These are phyloP conservation scores for Jaapia argillacea DNA, from an alignment of 768 basidiomycete genomes.

Conservation along the genomic window DNA sequence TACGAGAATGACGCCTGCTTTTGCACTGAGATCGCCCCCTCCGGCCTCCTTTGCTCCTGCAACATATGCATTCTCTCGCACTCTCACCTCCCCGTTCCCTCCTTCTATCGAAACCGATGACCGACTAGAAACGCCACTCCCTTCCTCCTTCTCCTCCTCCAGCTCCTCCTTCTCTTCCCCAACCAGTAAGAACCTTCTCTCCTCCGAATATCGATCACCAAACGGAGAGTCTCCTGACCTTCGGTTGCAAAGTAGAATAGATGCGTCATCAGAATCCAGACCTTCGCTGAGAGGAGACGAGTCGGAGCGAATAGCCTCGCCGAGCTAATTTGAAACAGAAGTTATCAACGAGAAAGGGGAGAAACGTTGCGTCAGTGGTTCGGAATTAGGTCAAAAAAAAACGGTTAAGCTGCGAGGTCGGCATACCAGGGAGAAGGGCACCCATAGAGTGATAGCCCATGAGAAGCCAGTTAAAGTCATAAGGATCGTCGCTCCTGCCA, in stretches of 20 bases:
- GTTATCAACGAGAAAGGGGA: constrained; percentile 76
- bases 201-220: constrained; percentile 20
- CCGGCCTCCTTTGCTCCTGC: too few species aligned
- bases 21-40: constrained; percentile 28
- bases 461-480: constrained; percentile 78
- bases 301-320: constrained; percentile 6
- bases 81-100: too few species aligned
- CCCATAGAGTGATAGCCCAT: constrained; percentile 93
- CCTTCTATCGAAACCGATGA: too few species aligned
- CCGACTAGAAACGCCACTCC: too few species aligned
- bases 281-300: constrained; percentile 1
- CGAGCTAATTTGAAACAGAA: constrained; percentile 54
- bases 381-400: constrained; percentile 28
- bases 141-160: too few species aligned
- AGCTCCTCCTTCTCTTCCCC: constrained; percentile 2
- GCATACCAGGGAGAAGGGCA: constrained; percentile 75
- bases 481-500: constrained; percentile 62
- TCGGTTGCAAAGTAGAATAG: constrained; percentile 25
- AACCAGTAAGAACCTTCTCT: background rate
- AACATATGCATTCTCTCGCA: too few species aligned
- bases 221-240: constrained; percentile 24
- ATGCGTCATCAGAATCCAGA: constrained; percentile 26
- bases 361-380: background rate
- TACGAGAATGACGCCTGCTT: constrained; percentile 1
- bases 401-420: background rate